Conservation (phyloP, 208 protist species). For the Histomonas meleagridis region DNA sequence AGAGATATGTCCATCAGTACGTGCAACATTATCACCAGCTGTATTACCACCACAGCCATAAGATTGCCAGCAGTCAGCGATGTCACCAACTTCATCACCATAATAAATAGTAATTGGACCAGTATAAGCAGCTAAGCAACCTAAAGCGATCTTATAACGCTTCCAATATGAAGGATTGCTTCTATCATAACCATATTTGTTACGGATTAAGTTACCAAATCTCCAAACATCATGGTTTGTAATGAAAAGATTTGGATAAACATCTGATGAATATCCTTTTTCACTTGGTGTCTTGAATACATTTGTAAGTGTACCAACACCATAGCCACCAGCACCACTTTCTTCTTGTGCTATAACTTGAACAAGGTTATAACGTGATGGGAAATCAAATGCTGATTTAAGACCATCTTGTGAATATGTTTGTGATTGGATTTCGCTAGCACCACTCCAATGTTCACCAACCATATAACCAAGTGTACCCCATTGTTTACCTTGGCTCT, state of each 20-base stretch:
- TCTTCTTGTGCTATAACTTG: background rate
- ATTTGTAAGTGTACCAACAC: background rate
- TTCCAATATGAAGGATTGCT: background rate
- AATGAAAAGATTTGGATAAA: background rate
- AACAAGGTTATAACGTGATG: background rate
- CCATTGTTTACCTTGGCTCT: background rate
- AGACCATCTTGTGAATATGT: background rate
- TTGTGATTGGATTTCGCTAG: background rate
- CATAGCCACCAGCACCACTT: background rate
- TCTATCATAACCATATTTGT: background rate
- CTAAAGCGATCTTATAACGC: background rate
- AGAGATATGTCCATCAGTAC: background rate
- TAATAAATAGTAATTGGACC: constrained; percentile 2
- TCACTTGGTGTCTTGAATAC: background rate
- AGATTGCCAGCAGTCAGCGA: background rate
- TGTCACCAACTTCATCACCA: background rate
- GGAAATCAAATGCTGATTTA: background rate
- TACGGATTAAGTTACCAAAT: background rate
- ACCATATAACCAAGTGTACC: background rate
- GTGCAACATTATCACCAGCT: background rate
- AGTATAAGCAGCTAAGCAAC: background rate
- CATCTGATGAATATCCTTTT: background rate
- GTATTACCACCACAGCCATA: background rate
- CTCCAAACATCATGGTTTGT: background rate
- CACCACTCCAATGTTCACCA: background rate